Evolutionary conservation across 2,329 filamentous ascomycete genomes (phyloP).

Genomic region (Chrysoporthe austroafricana): DNA sequence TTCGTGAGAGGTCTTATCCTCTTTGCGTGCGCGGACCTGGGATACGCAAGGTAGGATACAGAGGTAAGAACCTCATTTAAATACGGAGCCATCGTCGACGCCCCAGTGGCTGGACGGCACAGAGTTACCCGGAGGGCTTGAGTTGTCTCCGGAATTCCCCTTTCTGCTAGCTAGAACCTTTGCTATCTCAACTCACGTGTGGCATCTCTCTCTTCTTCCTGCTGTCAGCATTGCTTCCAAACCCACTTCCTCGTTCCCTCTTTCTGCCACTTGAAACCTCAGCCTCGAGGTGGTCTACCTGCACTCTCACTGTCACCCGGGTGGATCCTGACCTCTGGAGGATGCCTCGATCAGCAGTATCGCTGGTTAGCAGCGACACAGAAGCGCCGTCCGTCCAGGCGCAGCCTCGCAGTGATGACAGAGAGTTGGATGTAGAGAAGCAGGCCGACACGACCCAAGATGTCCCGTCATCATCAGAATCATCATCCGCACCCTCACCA

Average conservation of each 20-base stretch:
- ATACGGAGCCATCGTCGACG: no score
- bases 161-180: neutral
- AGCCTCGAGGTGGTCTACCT: neutral
- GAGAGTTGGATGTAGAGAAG: constrained; percentile 19
- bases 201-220: neutral
- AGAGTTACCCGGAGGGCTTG: neutral
- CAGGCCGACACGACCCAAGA: neutral
- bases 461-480: neutral
- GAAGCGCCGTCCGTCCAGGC: constrained; percentile 8
- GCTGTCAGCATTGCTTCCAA: neutral
- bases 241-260: neutral
- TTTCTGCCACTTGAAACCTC: neutral
- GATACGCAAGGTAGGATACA: neutral
- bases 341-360: constrained; percentile 26
- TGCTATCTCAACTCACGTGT: neutral
- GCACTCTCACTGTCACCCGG: constrained; percentile 5
- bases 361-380: constrained; percentile 28
- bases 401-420: neutral
- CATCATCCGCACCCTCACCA: neutral
- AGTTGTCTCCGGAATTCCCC: neutral
- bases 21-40: neutral
- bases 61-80: neutral
- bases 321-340: neutral
- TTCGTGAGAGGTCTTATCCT: neutral
- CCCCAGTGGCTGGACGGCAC: neutral